phyloP scores from a whole-genome alignment of 1,284 basidiomycete species.

The Microbotryomycetes sp. region DNA sequence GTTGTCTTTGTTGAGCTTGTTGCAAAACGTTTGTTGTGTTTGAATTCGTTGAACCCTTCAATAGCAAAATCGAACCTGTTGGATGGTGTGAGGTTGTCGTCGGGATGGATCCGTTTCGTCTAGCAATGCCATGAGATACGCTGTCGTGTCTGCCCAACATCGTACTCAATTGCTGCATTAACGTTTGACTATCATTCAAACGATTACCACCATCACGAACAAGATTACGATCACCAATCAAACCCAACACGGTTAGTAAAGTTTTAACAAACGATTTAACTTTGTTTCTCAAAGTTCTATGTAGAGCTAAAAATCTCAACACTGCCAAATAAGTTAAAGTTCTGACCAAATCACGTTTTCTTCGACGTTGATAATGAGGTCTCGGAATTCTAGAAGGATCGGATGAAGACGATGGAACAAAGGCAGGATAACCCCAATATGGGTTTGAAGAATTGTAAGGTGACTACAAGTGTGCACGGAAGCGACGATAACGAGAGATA shows the following conservation, averaged over 20 bases:
- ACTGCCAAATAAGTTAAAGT: constrained; percentile 58
- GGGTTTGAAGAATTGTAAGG: constrained; percentile 56
- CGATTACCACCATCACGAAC: not conserved
- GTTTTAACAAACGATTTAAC: not conserved
- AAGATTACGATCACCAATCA: not conserved
- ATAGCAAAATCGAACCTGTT: no score
- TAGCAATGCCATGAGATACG: not conserved
- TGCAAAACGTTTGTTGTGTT: not conserved
- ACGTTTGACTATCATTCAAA: not conserved
- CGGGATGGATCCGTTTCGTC: not conserved
- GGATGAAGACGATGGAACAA: constrained; percentile 37
- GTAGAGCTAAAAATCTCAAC: constrained; percentile 34
- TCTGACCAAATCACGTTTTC: constrained; percentile 62
- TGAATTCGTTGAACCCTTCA: no score
- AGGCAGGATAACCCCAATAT: constrained; percentile 72
- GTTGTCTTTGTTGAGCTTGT: not conserved
- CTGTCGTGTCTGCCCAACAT: not conserved
- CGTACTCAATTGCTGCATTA: not conserved
- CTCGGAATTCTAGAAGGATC: constrained; percentile 32
- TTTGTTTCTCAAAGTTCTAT: constrained; percentile 14
- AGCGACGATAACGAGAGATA: not conserved
- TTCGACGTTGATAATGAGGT: constrained; percentile 52
- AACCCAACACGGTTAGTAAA: not conserved
- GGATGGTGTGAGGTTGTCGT: no score
- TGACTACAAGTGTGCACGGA: no score